These are phyloP conservation scores for Chamaenerion angustifolium DNA, from an alignment of 345 rosid species.

Conservation along the genomic window DNA sequence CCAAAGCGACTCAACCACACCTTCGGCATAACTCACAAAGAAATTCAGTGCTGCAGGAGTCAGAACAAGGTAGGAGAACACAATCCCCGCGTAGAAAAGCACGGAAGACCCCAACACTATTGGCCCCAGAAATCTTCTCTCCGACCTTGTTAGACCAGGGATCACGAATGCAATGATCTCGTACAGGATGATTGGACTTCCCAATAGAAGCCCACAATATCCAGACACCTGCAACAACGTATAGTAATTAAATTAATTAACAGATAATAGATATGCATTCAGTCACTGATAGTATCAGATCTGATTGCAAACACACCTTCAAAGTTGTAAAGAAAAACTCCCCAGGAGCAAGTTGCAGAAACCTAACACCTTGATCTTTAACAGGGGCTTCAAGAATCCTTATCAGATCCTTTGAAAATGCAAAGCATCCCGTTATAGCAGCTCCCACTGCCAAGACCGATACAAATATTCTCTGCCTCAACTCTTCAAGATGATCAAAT, in stretches of 20 bases:
- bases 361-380: conserved; percentile 77
- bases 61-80: conserved; percentile 68
- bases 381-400: conserved; percentile 96
- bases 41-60: conserved; percentile 96
- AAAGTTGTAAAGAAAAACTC: conserved; percentile 96
- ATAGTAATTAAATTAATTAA: too few relatives aligned
- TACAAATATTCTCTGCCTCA: conserved; percentile 73
- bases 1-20: conserved; percentile 92
- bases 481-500: conserved; percentile 94
- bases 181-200: conserved; percentile 81
- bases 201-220: conserved; percentile 86
- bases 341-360: conserved; percentile 94
- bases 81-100: conserved; percentile 77
- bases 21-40: conserved; percentile 92
- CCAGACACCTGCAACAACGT: conserved; percentile 66
- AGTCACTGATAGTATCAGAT: too few relatives aligned
- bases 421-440: conserved; percentile 85
- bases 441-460: conserved; percentile 91
- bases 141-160: conserved; percentile 84
- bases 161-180: conserved; percentile 94
- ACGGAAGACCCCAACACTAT: conserved; percentile 84
- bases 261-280: too few relatives aligned
- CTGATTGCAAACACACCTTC: conserved; percentile 33
- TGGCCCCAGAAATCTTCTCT: conserved; percentile 89
- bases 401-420: conserved; percentile 77